Base-by-base conservation (phyloP, 257 asterid genomes). In the Solanum clarkiae region DNA sequence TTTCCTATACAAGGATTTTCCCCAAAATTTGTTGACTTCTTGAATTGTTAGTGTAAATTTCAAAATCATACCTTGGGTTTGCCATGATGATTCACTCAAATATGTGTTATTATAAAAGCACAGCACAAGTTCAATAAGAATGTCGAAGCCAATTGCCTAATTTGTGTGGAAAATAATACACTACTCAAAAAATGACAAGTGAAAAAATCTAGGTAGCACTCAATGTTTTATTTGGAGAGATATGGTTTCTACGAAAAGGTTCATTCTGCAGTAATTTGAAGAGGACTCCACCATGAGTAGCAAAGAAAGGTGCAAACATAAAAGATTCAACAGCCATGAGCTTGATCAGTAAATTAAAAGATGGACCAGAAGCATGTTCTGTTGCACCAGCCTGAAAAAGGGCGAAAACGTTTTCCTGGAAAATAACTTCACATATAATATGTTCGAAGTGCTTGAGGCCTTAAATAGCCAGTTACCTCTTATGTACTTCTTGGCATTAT, bases 241-340 rank as follows among this genome's bases (percentile, higher is more conserved):
- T 24, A 77, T 26, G 82, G 9, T 26, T 51, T 55, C 32, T 77
- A 77, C 45, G 13, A 60, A 47, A 42, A 26, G 53, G 44, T 3
- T 53, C 5, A 40, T 14, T 26, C 80, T 32, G 63, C 2, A 79
- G 84, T 11, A 51, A 55, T 40, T 92, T 93, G 60, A 93, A 92
- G 8, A 93, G 90, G 60, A 92, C 80, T 32, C 95, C 94, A 26
- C 94, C 97, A 65, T 93, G 94, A 81, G 93, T 86, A 66, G 94
- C 95, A 49, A 93, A 93, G 91, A 93, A 93, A 14, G 95, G 94
- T 77, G 95, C 97, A 84, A 93, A 93, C 1, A 93, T 95, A 17
- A 93, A 92, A 1, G 97, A 93, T 66, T 93, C 97, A 12, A 93
- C 94, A 3, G 97, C 97, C 97, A 93, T 92, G 86, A 93, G 97